These are phyloP conservation scores for Russula sp. DNA, from an alignment of 768 basidiomycete species.

Conservation along the genomic window DNA sequence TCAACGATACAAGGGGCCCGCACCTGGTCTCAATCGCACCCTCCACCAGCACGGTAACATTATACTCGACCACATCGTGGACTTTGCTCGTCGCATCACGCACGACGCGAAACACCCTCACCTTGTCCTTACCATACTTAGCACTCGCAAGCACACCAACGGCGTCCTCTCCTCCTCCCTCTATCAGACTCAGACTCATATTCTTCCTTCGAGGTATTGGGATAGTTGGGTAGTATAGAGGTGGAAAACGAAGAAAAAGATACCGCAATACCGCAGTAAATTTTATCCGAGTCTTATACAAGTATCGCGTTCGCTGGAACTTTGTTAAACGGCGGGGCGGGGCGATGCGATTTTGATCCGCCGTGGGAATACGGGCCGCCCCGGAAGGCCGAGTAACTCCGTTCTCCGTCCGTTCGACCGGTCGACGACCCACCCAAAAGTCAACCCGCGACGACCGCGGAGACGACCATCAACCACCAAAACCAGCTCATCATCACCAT, in stretches of 20 bases:
- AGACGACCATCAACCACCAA: slow-evolving; percentile 1
- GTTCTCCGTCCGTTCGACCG: neutral
- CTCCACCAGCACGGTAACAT: slow-evolving; percentile 74
- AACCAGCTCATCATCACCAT: neutral
- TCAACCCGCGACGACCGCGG: neutral
- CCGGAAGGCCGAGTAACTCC: neutral
- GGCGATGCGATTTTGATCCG: no score
- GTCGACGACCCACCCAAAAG: neutral
- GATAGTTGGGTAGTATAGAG: neutral
- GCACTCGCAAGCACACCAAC: slow-evolving; percentile 44
- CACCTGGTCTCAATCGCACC: slow-evolving; percentile 79
- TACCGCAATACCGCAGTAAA: no score
- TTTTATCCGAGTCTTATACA: neutral
- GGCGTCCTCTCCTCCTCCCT: neutral
- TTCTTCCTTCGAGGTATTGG: neutral
- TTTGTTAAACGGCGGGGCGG: no score
- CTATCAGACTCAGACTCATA: neutral
- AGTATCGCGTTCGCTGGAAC: no score
- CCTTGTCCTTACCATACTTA: slow-evolving; percentile 84
- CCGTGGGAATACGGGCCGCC: slow-evolving; percentile 4
- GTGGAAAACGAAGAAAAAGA: neutral
- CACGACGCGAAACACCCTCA: slow-evolving; percentile 84
- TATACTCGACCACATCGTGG: slow-evolving; percentile 83
- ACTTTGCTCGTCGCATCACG: slow-evolving; percentile 50
- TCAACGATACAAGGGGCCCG: slow-evolving; percentile 7